Evolutionary conservation across 1,284 basidiomycete genomes (phyloP).

Genomic region (Xerocomus amazonicus): DNA sequence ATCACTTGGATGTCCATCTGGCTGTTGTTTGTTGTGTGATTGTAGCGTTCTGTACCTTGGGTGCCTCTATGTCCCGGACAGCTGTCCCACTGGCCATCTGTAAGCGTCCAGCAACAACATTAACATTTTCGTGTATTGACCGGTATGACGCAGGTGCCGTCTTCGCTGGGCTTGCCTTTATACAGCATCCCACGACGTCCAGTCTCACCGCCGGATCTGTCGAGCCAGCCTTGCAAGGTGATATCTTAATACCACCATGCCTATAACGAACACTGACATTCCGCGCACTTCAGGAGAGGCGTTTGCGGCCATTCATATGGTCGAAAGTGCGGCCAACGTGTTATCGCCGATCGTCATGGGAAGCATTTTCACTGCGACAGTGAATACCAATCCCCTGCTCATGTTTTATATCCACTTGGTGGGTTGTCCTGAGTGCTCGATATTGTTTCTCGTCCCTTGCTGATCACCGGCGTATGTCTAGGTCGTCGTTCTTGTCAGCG

Average conservation of each 20-base stretch:
- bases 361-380: constrained; percentile 17
- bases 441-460: too few species aligned
- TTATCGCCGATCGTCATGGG: constrained; percentile 31
- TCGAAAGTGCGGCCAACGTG: constrained; percentile 22
- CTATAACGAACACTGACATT: not conserved
- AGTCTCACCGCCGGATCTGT: constrained; percentile 33
- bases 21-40: constrained; percentile 22
- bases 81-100: constrained; percentile 10
- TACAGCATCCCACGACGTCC: constrained; percentile 21
- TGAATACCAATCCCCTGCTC: constrained; percentile 16
- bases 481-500: constrained; percentile 5
- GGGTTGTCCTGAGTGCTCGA: not conserved
- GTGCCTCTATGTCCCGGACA: constrained; percentile 17
- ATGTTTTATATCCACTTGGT: constrained; percentile 24
- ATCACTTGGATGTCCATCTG: constrained; percentile 33
- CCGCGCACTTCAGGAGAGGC: constrained; percentile 26
- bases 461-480: not conserved
- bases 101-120: not conserved
- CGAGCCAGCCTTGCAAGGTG: constrained; percentile 33
- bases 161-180: constrained; percentile 17
- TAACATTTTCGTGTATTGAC: not conserved
- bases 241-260: not conserved
- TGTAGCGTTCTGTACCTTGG: constrained; percentile 14
- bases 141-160: constrained; percentile 10
- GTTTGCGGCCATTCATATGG: constrained; percentile 33